A percentile compares a stretch with the other conserved stretches of the same genome.
These are phyloP conservation scores for Myriosclerotinia scirpicola DNA, from an alignment of 2,329 filamentous ascomycete species.

Conservation along the genomic window DNA sequence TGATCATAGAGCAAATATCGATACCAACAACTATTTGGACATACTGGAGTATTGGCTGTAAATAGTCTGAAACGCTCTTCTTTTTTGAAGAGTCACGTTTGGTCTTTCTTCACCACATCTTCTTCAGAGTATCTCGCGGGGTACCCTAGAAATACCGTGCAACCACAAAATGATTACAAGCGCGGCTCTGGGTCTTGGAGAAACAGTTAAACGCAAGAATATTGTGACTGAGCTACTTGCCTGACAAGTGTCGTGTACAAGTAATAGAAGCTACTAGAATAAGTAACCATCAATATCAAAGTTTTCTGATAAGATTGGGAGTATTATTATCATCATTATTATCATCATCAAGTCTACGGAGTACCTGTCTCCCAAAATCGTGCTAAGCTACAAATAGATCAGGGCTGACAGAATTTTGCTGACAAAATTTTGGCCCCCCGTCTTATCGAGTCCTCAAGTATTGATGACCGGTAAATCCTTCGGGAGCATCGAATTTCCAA, in stretches of 20 bases:
- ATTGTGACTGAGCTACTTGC: not conserved
- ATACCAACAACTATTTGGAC: not conserved
- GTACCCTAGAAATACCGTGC: not conserved
- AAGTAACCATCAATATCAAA: not conserved
- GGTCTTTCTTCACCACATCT: not conserved
- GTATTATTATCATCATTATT: not conserved
- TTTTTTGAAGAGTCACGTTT: not conserved
- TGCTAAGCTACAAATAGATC: not conserved
- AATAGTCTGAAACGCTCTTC: not conserved
- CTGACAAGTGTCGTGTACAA: not conserved
- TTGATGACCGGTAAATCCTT: constrained; percentile 10
- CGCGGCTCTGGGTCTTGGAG: not conserved
- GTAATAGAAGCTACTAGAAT: not conserved
- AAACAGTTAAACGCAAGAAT: not conserved
- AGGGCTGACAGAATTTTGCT: not conserved
- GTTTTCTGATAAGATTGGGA: not conserved
- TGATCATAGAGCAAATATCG: not conserved
- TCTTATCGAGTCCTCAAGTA: not conserved
- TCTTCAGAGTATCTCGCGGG: not conserved
- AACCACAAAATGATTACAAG: not conserved
- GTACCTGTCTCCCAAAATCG: not conserved
- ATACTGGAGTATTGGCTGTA: not conserved
- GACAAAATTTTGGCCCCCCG: constrained; percentile 7
- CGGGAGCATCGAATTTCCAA: constrained; percentile 7
- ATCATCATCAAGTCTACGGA: not conserved